Evolutionary conservation across 805 yeast species (phyloP).

Genomic region (Candida quercuum): DNA sequence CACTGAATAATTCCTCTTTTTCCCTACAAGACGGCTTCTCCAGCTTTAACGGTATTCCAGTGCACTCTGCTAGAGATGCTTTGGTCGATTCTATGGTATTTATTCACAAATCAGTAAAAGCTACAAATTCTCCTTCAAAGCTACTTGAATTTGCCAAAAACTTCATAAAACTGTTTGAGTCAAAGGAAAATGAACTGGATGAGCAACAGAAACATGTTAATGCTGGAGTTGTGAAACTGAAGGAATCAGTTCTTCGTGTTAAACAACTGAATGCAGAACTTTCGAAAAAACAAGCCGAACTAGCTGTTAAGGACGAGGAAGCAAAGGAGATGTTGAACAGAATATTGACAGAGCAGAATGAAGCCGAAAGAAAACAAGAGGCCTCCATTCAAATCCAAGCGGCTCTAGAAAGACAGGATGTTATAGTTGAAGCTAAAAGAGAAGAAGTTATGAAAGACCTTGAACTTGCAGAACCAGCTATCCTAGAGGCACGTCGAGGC

Average conservation of each 20-base stretch:
- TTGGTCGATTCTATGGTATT: conserved; percentile 41
- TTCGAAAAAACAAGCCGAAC: conserved; percentile 42
- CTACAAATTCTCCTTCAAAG: conserved; percentile 44
- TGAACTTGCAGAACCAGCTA: conserved; percentile 78
- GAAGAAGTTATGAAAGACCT: conserved; percentile 55
- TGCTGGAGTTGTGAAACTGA: conserved; percentile 66
- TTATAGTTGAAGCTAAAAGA: conserved; percentile 49
- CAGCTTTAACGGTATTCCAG: conserved; percentile 5
- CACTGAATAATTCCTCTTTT: conserved; percentile 47
- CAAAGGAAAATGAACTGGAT: conserved; percentile 46
- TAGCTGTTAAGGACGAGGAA: conserved; percentile 55
- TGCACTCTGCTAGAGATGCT: conserved; percentile 34
- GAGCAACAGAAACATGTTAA: conserved; percentile 67
- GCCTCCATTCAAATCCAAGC: conserved; percentile 74
- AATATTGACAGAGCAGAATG: conserved; percentile 83
- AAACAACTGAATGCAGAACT: conserved; percentile 50
- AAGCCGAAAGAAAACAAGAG: conserved; percentile 85
- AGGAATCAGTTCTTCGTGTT: conserved; percentile 73
- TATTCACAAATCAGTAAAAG: conserved; percentile 33
- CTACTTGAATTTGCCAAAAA: conserved; percentile 45
- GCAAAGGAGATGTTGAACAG: conserved; percentile 67
- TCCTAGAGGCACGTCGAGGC: conserved; percentile 77
- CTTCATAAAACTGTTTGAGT: conserved; percentile 37
- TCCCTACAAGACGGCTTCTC: conserved; percentile 26
- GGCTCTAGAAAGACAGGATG: conserved; percentile 63